Evolutionary conservation across 139 green algal genomes (phyloP).

Genomic region (Pleodorina starrii): DNA sequence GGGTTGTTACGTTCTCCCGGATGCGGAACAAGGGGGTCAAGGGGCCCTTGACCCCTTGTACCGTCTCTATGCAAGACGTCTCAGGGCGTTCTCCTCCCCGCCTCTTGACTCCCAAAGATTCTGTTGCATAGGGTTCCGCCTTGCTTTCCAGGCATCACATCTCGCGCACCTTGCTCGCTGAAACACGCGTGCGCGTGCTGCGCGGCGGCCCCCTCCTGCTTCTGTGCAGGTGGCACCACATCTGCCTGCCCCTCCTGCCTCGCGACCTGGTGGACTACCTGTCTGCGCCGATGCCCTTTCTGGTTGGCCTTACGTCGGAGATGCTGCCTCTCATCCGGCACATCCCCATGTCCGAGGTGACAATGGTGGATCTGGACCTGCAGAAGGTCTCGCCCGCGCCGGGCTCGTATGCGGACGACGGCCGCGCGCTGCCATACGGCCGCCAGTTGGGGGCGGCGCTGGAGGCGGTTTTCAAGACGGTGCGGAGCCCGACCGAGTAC

Average conservation of each 20-base stretch:
- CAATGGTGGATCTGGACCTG: constrained; percentile 56
- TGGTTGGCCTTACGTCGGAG: constrained; percentile 80
- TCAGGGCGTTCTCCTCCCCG: no score
- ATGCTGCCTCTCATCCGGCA: constrained; percentile 69
- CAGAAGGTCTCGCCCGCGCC: constrained; percentile 58
- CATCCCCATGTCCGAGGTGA: constrained; percentile 75
- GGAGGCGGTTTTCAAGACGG: constrained; percentile 57
- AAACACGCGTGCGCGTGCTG: no score
- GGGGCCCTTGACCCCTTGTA: no score
- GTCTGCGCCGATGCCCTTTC: constrained; percentile 85
- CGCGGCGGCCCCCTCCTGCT: no score
- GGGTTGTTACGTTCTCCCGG: no score
- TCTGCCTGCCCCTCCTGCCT: constrained; percentile 87
- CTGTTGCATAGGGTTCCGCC: no score
- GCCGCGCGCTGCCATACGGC: constrained; percentile 69
- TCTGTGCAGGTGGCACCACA: constrained; percentile 78
- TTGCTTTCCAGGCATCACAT: no score
- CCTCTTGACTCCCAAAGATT: no score
- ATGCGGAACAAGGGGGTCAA: no score
- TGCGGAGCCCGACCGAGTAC: constrained; percentile 82
- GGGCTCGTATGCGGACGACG: constrained; percentile 70
- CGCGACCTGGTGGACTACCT: constrained; percentile 82
- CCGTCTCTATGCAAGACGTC: no score
- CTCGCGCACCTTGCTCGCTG: no score
- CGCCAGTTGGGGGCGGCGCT: constrained; percentile 70